Conservation (phyloP, 768 basidiomycete genomes). For the Mycena filopes region DNA sequence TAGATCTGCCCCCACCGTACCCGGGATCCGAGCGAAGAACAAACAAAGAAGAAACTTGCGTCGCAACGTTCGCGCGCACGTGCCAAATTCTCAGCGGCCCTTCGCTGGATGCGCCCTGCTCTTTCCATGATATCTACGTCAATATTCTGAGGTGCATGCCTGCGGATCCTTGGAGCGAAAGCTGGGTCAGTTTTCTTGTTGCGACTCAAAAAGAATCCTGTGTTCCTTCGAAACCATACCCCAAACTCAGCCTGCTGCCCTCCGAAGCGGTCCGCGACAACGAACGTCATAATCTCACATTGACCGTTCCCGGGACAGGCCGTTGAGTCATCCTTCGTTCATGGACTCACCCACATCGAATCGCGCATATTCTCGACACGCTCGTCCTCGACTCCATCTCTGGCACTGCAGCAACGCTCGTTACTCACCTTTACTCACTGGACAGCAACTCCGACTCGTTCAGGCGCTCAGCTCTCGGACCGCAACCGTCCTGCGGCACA, state of each 20-base stretch:
- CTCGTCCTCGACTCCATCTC: neutral
- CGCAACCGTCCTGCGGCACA: too few relatives aligned
- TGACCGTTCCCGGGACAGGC: neutral
- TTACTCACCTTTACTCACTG: too few relatives aligned
- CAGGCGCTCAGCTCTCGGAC: too few relatives aligned
- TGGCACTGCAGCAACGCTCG: neutral
- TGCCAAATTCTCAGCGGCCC: neutral
- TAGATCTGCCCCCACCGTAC: neutral
- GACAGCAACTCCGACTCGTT: too few relatives aligned
- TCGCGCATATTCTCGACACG: too few relatives aligned
- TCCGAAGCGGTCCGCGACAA: neutral
- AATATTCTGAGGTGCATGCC: slow-evolving; percentile 6
- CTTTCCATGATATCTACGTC: neutral
- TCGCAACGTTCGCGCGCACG: neutral
- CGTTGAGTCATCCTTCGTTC: neutral
- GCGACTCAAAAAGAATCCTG: too few relatives aligned
- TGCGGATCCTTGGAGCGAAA: neutral
- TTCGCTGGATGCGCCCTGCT: slow-evolving; percentile 1
- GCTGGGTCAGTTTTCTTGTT: neutral
- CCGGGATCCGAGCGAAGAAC: too few relatives aligned
- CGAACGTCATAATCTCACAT: neutral
- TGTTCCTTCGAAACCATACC: neutral
- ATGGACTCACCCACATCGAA: neutral
- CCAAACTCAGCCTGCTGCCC: neutral
- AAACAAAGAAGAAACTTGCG: neutral